Base-by-base conservation (phyloP, 495 filamentous ascomycete species). In the Cairneyella variabilis region DNA sequence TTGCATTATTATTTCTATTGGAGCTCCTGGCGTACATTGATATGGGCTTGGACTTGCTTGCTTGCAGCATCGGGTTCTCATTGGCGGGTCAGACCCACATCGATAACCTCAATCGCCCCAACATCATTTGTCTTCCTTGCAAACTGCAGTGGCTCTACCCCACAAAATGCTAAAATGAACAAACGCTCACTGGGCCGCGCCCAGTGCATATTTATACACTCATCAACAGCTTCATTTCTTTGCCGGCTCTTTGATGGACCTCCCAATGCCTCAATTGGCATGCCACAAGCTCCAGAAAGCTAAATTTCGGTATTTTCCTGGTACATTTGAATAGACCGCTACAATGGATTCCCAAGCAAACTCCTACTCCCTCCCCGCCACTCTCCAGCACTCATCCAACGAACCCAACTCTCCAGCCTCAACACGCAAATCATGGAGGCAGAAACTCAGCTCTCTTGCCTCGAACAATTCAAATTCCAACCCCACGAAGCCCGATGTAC, bases 391-490 rank as follows among this genome's bases (percentile, higher is more conserved):
- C 36, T 2, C 39, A 0, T 20, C 50, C 6, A 30, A 26, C 16
- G 42, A 39, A 1, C 28, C 55, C 20, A 22, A 32, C 10, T 38
- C 46, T 11, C 22, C 43, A 6, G 10, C n/a, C n/a, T n/a, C n/a
- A n/a, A n/a, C 38, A 17, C 37, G 32, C 16, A 59, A 59, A 46
- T 55, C 57, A 8, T 60, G 57, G 57, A 42, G 40, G 12, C 28
- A 43, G 23, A 52, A 38, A 22, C 42, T 60, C 27, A 25, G 48
- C 21, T 51, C 47, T 28, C 48, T 52, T n/a, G 1, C 43, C n/a
- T n/a, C n/a, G n/a, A n/a, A n/a, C n/a, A n/a, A n/a, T n/a, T n/a
- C n/a, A n/a, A n/a, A n/a, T 28, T 53, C 48, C 16, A 26, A 36
- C 5, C 18, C n/a, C n/a, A 21, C 22, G 8, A 28, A 38, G 20